Percentiles rank a stretch among this genome's conserved stretches.
Conservation (phyloP, 2,329 filamentous ascomycete species). For the Ceratocystis ficicola region DNA sequence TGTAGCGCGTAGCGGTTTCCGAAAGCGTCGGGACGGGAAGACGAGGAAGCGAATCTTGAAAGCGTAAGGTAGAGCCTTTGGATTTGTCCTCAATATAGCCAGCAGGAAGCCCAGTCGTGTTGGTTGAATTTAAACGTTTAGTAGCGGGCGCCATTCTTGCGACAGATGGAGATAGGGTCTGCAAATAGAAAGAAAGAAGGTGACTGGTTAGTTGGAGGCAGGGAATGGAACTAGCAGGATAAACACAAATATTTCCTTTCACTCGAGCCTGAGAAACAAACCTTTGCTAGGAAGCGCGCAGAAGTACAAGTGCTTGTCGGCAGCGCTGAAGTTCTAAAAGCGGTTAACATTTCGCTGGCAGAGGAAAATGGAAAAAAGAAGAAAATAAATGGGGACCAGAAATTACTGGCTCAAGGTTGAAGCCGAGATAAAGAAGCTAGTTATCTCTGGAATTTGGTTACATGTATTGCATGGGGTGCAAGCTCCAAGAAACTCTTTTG, state of each 20-base stretch:
- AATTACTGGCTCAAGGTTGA: constrained; percentile 1
- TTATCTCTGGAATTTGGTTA: neutral
- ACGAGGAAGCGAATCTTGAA: constrained; percentile 70
- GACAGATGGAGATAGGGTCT: constrained; percentile 13
- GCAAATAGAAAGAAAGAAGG: neutral
- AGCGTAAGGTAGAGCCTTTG: constrained; percentile 71
- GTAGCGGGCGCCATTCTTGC: constrained; percentile 19
- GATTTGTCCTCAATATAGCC: constrained; percentile 69
- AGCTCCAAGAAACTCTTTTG: neutral
- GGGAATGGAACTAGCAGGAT: neutral
- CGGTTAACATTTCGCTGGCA: constrained; percentile 18
- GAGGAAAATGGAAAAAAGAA: constrained; percentile 6
- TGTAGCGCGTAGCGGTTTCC: constrained; percentile 67
- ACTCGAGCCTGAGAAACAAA: neutral
- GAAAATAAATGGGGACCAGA: constrained; percentile 15
- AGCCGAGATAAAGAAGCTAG: neutral
- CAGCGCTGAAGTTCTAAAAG: constrained; percentile 14
- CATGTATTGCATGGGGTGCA: neutral
- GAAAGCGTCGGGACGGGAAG: constrained; percentile 72
- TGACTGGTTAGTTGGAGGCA: neutral
- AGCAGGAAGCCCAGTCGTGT: constrained; percentile 28
- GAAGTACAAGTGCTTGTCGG: constrained; percentile 13
- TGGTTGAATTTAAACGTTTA: constrained; percentile 23
- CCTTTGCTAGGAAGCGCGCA: neutral
- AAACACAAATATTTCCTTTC: neutral